Base-by-base conservation (phyloP, 148 eudicot species). In the Limonium bicolor region DNA sequence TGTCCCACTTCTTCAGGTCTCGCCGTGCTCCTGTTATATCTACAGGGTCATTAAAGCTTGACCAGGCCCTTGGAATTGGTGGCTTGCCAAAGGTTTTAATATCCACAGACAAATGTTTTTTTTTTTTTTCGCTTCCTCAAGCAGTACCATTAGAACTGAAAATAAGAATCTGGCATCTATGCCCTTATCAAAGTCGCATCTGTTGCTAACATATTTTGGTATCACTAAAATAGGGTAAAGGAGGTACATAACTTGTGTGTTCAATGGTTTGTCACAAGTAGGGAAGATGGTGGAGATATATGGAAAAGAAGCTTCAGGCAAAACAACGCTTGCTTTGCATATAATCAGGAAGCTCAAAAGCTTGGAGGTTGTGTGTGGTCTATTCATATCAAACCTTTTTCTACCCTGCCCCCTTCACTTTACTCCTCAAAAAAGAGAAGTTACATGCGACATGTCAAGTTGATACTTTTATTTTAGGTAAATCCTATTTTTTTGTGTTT, bases 281-380 rank as follows among this genome's bases (percentile, higher is more conserved):
- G 99, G 99, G 99, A 58, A 92, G 99, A 81, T 92, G 29, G 80
- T 92, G 41, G 99, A 92, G 56, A 81, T 92, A 36, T 92, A 65
- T 58, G 99, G 99, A 48, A 81, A 69, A 63, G 99, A 92, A 66
- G 88, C 95, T 46, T 92, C 99, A 27, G 99, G 99, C 14, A 92
- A 92, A 76, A 92, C 99, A 25, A 92, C 99, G 13, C 76, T 92
- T 37, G 95, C 94, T 16, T 68, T 92, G 38, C 93, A 92, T 59
- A 62, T 85, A 58, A 78, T 92, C 26, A 92, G 58, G 99, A 92
- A 72, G 95, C 99, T 57, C 99, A 92, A 59, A 81, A 81, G 63
- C 80, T 71, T 68, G 95, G 95, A 69, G 99, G 99, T 85, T 43
- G 13, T 14, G 4, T n/a, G 47, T 29, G 29, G n/a, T 15, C n/a